A percentile compares a stretch with the other conserved stretches of the same genome.
Evolutionary conservation across 1,284 basidiomycete genomes (phyloP).

Genomic region (Malassezia sympodialis): DNA sequence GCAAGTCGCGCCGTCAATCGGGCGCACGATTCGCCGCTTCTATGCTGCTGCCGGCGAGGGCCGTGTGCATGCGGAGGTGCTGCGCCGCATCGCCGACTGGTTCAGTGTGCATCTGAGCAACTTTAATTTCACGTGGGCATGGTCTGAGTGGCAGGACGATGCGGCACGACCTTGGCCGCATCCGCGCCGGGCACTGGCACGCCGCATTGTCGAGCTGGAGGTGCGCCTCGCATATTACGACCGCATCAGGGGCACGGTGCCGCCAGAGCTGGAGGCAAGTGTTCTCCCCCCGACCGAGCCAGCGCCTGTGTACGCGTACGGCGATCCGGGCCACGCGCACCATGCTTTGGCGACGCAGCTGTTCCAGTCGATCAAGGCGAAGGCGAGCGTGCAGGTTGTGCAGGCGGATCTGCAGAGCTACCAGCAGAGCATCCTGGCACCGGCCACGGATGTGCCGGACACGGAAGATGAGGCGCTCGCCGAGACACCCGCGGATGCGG

Average conservation of each 20-base stretch:
- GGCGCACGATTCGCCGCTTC: slow-evolving; percentile 79
- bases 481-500: slow-evolving; percentile 52
- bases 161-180: slow-evolving; percentile 60
- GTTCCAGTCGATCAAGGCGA: slow-evolving; percentile 65
- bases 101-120: slow-evolving; percentile 93
- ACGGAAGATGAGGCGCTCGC: slow-evolving; percentile 42
- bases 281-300: slow-evolving; percentile 67
- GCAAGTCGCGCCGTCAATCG: slow-evolving; percentile 88
- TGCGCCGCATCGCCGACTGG: slow-evolving; percentile 79
- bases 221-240: slow-evolving; percentile 87
- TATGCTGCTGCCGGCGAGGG: slow-evolving; percentile 52
- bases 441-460: slow-evolving; percentile 56
- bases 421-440: slow-evolving; percentile 23
- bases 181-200: slow-evolving; percentile 76
- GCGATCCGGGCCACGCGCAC: slow-evolving; percentile 61
- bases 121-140: slow-evolving; percentile 98
- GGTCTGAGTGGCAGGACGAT: slow-evolving; percentile 98
- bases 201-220: slow-evolving; percentile 78
- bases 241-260: slow-evolving; percentile 77
- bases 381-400: slow-evolving; percentile 63
- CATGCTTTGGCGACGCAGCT: slow-evolving; percentile 71
- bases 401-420: slow-evolving; percentile 61
- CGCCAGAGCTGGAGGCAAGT: slow-evolving; percentile 60
- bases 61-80: slow-evolving; percentile 67
- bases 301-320: slow-evolving; percentile 72